phyloP scores from a whole-genome alignment of 2,329 filamentous ascomycete species.

The Diaporthe ilicicola region DNA sequence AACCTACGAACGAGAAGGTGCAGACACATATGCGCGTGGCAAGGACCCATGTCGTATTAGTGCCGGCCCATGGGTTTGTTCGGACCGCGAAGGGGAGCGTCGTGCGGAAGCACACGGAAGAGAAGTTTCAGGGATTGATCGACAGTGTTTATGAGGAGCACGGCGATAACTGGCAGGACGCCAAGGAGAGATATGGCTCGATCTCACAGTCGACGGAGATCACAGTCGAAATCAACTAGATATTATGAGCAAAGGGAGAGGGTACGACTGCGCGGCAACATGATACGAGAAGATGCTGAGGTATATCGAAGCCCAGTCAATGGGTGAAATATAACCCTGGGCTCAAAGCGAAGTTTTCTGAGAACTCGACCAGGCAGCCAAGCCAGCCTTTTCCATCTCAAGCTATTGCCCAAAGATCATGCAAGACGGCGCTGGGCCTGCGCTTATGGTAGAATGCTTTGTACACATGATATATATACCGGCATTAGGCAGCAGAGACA shows the following conservation, averaged over 20 bases:
- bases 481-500: too few species aligned
- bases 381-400: not conserved
- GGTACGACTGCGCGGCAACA: not conserved
- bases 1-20: constrained; percentile 34
- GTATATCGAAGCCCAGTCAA: not conserved
- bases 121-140: constrained; percentile 29
- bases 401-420: too few species aligned
- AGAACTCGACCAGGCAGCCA: not conserved
- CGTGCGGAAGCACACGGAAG: constrained; percentile 32
- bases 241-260: not conserved
- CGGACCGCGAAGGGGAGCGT: constrained; percentile 36
- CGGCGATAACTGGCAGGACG: constrained; percentile 36
- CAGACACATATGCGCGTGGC: constrained; percentile 34
- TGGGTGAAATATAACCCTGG: not conserved
- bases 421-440: not conserved
- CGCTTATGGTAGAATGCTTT: not conserved
- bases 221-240: constrained; percentile 25
- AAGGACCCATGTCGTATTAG: constrained; percentile 34
- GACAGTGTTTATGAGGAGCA: constrained; percentile 31
- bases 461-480: not conserved
- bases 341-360: not conserved
- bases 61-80: constrained; percentile 30
- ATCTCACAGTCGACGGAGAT: constrained; percentile 32
- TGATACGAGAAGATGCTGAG: not conserved
- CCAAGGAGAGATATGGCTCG: constrained; percentile 32